Conservation (phyloP, 192 early-diverging fungal genomes). For the Entomortierella chlamydospora region DNA sequence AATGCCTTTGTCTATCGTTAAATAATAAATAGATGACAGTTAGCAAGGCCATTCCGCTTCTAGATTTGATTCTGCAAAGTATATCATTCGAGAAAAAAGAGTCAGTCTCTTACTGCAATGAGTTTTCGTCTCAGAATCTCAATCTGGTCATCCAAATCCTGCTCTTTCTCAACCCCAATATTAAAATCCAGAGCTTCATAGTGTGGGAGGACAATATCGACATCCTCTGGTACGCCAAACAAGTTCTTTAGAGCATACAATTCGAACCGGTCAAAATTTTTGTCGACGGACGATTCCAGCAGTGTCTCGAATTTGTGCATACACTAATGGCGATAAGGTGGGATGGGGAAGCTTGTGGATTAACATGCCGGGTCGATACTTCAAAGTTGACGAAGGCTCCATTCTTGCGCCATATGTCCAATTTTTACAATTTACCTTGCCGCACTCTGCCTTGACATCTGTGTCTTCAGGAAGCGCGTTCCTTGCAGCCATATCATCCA, state of each 20-base stretch:
- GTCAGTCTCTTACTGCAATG: constrained; percentile 16
- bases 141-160: constrained; percentile 55
- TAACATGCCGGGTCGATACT: no score
- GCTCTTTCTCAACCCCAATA: constrained; percentile 39
- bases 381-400: no score
- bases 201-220: constrained; percentile 64
- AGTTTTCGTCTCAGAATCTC: constrained; percentile 53
- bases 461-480: constrained; percentile 1
- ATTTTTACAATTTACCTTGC: no score
- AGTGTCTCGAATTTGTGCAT: constrained; percentile 82
- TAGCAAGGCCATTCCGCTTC: neutral
- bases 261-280: constrained; percentile 87
- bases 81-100: no score
- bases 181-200: constrained; percentile 60
- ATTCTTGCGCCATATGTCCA: no score
- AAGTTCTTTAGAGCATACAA: constrained; percentile 80
- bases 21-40: neutral
- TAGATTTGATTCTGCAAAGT: no score
- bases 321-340: no score
- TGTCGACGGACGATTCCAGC: constrained; percentile 82
- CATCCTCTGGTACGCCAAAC: constrained; percentile 73
- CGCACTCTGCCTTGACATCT: constrained; percentile 17
- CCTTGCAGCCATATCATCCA: constrained; percentile 31
- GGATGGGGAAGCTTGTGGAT: no score
- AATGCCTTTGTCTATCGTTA: constrained; percentile 52